These are phyloP conservation scores for Sarcodon aspratus DNA, from an alignment of 768 basidiomycete species.

Conservation along the genomic window DNA sequence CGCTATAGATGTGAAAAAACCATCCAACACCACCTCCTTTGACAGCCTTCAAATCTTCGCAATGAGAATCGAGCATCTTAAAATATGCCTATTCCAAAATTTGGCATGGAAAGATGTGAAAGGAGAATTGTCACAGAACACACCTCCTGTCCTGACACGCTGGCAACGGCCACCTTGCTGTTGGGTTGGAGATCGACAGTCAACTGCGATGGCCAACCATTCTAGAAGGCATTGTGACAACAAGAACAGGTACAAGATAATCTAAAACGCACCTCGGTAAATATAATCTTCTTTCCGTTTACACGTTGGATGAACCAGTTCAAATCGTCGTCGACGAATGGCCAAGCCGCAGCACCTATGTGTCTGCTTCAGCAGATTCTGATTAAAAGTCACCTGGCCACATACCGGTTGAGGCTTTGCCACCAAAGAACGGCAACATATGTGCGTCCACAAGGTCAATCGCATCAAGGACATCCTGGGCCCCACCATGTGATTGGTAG, in stretches of 20 bases:
- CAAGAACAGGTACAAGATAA: too few species aligned
- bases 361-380: too few species aligned
- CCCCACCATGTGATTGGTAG: slow-evolving; percentile 14
- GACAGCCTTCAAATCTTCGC: slow-evolving; percentile 47
- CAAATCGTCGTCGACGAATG: not conserved
- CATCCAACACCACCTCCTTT: slow-evolving; percentile 61
- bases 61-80: slow-evolving; percentile 49
- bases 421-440: slow-evolving; percentile 14
- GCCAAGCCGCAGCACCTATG: not conserved
- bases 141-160: not conserved
- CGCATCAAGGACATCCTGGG: slow-evolving; percentile 15
- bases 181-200: not conserved
- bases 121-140: too few species aligned
- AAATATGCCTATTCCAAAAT: slow-evolving; percentile 40
- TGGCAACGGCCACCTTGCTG: not conserved
- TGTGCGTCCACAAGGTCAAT: slow-evolving; percentile 15
- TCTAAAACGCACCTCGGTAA: not conserved
- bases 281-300: not conserved
- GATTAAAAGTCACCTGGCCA: too few species aligned
- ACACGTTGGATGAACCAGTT: not conserved
- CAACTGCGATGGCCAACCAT: not conserved
- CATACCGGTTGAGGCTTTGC: not conserved
- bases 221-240: not conserved
- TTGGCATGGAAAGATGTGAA: too few species aligned
- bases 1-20: slow-evolving; percentile 77